Evolutionary conservation across 768 basidiomycete species (phyloP), one percentile per base, ranked within the genome.

Genomic region (Trametes cubensis): DNA sequence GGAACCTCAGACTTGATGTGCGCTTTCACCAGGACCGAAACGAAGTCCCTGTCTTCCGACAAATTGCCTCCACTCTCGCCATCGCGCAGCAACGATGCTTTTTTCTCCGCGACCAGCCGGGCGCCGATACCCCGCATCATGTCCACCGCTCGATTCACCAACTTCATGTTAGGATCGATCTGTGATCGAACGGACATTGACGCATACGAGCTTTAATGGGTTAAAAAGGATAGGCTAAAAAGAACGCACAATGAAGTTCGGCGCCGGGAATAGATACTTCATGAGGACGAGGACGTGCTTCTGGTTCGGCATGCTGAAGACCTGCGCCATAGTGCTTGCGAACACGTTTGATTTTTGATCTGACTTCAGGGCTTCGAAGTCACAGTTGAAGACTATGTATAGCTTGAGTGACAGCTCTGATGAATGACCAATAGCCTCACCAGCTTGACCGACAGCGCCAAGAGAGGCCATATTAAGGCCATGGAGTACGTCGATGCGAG

Each of bases 1-100:
- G 82, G 80, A 7, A 86, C 65, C 67, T 90, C 85, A 0, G 80
- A 81, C 0, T 83, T 80, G 74, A 86, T 81, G 68, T 89, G 90
- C 6, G 88, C 87, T 61, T 79, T 77, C 34, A 89, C 74, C 3
- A 90, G 74, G 28, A 88, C n/a, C 14, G 58, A 51, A 8, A 59
- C 41, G 21, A 59, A 50, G 40, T 59, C 58, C 2, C 64, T 34
- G 11, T 60, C 58, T 20, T 56, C 60, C 51, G 58, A 13, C 8
- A 23, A 40, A 23, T 48, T 18, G 1, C 26, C 13, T 6, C 47
- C 56, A 5, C 47, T 10, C 49, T 74, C 82, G 10, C 88, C 83
- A 2, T 44, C 58, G n/a, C 41, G 58, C 28, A 34, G 81, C 5
- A 79, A 72, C 11, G 67, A 73, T 2, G 71, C 71, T 63, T 76